These are phyloP conservation scores for Penicillium odoratum DNA, from an alignment of 495 filamentous ascomycete species.

Conservation along the genomic window DNA sequence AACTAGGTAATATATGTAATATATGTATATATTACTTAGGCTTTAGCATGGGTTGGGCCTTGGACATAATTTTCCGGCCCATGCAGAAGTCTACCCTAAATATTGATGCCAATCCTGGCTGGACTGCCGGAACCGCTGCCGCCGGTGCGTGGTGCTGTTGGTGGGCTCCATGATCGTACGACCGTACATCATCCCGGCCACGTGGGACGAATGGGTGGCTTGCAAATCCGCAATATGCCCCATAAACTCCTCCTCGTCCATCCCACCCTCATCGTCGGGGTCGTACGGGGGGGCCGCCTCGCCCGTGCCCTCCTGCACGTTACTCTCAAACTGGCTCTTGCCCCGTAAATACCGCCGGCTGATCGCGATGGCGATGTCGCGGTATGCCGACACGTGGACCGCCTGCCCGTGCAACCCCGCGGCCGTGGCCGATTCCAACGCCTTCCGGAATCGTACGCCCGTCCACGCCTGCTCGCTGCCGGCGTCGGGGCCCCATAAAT, in stretches of 20 bases:
- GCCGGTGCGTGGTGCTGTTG: background rate
- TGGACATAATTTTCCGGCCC: too few species aligned
- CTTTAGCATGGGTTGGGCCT: too few species aligned
- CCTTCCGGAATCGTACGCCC: background rate
- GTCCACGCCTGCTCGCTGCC: background rate
- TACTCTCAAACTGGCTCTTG: background rate
- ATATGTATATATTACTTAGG: too few species aligned
- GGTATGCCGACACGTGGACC: background rate
- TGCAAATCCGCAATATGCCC: background rate
- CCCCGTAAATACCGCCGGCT: background rate
- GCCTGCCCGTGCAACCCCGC: background rate
- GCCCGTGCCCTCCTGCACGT: background rate
- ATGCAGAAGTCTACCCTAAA: too few species aligned
- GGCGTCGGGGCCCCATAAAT: background rate
- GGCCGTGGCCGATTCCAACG: background rate
- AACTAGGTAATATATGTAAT: too few species aligned
- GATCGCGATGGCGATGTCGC: background rate
- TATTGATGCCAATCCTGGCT: background rate
- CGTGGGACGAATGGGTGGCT: background rate
- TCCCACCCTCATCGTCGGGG: background rate
- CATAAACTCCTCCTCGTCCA: background rate
- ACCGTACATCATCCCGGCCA: background rate
- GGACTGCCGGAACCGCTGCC: background rate
- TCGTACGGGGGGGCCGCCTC: background rate
- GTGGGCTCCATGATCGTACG: background rate